Percentiles rank a stretch among this genome's conserved stretches.
phyloP scores from a whole-genome alignment of 805 yeast species.

The Yarrowia sp. region DNA sequence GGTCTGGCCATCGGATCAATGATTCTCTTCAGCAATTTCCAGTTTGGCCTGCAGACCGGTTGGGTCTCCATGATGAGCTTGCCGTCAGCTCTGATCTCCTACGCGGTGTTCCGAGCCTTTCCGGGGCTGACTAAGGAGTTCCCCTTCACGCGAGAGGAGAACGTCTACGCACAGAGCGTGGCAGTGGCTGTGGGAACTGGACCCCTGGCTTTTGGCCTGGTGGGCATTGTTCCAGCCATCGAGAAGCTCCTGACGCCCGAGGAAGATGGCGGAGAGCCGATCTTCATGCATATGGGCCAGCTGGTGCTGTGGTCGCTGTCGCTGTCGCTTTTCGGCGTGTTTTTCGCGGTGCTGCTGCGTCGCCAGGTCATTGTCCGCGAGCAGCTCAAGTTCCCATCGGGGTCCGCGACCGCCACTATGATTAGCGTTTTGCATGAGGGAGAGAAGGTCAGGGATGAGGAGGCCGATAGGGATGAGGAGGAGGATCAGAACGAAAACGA shows the following conservation, averaged over 20 bases:
- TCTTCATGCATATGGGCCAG: slow-evolving; percentile 48
- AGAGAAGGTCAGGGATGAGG: slow-evolving; percentile 26
- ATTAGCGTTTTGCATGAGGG: slow-evolving; percentile 72
- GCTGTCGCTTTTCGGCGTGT: slow-evolving; percentile 90
- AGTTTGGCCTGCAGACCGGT: slow-evolving; percentile 94
- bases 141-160: slow-evolving; percentile 84
- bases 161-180: slow-evolving; percentile 85
- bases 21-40: slow-evolving; percentile 85
- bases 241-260: slow-evolving; percentile 78
- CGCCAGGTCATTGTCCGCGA: slow-evolving; percentile 84
- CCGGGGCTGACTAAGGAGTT: slow-evolving; percentile 35
- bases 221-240: slow-evolving; percentile 93
- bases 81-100: slow-evolving; percentile 88
- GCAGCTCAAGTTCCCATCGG: slow-evolving; percentile 89
- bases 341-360: slow-evolving; percentile 87
- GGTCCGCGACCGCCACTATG: slow-evolving; percentile 91
- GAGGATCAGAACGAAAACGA: slow-evolving; percentile 29
- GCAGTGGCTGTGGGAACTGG: slow-evolving; percentile 98
- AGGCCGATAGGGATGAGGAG: slow-evolving; percentile 29
- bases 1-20: slow-evolving; percentile 86
- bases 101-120: slow-evolving; percentile 69
- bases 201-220: slow-evolving; percentile 90
- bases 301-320: slow-evolving; percentile 81
- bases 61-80: slow-evolving; percentile 99
- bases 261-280: slow-evolving; percentile 46